Conservation (phyloP, 2,329 filamentous ascomycete genomes). For the Pezicula carpinea region DNA sequence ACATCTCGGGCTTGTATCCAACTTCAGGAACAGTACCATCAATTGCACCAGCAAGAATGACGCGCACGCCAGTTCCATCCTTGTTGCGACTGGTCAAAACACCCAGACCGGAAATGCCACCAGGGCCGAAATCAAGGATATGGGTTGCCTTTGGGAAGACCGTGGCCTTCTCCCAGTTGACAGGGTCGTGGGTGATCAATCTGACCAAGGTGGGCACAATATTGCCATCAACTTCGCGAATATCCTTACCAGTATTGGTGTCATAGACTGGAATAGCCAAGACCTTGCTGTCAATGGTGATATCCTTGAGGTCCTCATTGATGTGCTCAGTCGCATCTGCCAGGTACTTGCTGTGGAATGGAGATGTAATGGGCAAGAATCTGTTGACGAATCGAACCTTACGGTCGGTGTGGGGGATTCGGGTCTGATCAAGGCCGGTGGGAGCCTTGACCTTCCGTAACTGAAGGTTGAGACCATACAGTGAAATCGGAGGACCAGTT, state of each 20-base stretch:
- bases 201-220: conserved; percentile 82
- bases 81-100: conserved; percentile 98
- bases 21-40: conserved; percentile 86
- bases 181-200: conserved; percentile 90
- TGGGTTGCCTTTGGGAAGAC: conserved; percentile 88
- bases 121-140: conserved; percentile 93
- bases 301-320: conserved; percentile 78
- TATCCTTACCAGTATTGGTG: conserved; percentile 82
- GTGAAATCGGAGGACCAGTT: conserved; percentile 88
- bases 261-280: conserved; percentile 85
- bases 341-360: conserved; percentile 96
- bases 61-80: conserved; percentile 93
- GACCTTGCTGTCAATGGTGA: conserved; percentile 67
- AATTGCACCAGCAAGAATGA: conserved; percentile 91
- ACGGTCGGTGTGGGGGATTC: conserved; percentile 89
- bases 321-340: conserved; percentile 76
- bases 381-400: conserved; percentile 96
- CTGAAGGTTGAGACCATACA: conserved; percentile 93
- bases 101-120: conserved; percentile 92
- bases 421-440: conserved; percentile 93
- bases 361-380: conserved; percentile 94
- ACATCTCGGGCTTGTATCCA: conserved; percentile 96
- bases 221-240: conserved; percentile 68
- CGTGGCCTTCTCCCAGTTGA: conserved; percentile 95
- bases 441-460: conserved; percentile 95